Evolutionary conservation across 2,329 filamentous ascomycete species (phyloP).

Genomic region (Alternaria burnsii): DNA sequence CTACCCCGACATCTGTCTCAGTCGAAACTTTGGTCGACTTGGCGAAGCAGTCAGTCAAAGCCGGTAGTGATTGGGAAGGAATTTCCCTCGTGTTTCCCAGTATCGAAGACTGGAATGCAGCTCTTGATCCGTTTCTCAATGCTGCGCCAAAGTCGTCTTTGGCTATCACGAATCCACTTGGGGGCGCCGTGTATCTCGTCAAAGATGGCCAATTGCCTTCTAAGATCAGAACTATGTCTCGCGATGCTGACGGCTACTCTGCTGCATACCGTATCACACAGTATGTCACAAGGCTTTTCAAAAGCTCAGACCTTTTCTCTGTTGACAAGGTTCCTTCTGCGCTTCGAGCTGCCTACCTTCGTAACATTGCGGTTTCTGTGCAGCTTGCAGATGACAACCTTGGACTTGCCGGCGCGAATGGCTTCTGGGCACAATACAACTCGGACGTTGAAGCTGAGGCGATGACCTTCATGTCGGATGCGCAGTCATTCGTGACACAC

Average conservation of each 20-base stretch:
- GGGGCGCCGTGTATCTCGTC: conserved; percentile 74
- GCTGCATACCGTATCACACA: conserved; percentile 77
- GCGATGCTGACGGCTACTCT: conserved; percentile 75
- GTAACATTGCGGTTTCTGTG: conserved; percentile 62
- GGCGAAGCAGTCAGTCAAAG: conserved; percentile 58
- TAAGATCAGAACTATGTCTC: conserved; percentile 49
- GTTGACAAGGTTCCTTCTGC: conserved; percentile 43
- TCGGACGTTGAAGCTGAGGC: conserved; percentile 62
- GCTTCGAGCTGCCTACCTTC: conserved; percentile 49
- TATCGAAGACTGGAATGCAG: conserved; percentile 69
- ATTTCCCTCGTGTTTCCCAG: conserved; percentile 68
- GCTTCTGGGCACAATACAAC: conserved; percentile 59
- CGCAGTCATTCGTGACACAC: conserved; percentile 57
- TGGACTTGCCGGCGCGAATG: conserved; percentile 63
- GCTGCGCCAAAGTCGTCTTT: conserved; percentile 68
- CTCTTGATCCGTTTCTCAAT: conserved; percentile 66
- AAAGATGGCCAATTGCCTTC: conserved; percentile 33
- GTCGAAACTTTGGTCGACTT: conserved; percentile 66
- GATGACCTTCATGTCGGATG: conserved; percentile 61
- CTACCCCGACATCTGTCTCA: conserved; percentile 54
- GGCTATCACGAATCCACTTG: conserved; percentile 76
- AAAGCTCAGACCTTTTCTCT: conserved; percentile 49
- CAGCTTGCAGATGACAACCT: conserved; percentile 69
- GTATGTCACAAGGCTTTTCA: conserved; percentile 71
- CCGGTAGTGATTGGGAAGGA: conserved; percentile 35